Percentiles rank a stretch among this genome's conserved stretches.
These are phyloP conservation scores for Tubosaeta sp. DNA, from an alignment of 768 basidiomycete species.

Conservation along the genomic window DNA sequence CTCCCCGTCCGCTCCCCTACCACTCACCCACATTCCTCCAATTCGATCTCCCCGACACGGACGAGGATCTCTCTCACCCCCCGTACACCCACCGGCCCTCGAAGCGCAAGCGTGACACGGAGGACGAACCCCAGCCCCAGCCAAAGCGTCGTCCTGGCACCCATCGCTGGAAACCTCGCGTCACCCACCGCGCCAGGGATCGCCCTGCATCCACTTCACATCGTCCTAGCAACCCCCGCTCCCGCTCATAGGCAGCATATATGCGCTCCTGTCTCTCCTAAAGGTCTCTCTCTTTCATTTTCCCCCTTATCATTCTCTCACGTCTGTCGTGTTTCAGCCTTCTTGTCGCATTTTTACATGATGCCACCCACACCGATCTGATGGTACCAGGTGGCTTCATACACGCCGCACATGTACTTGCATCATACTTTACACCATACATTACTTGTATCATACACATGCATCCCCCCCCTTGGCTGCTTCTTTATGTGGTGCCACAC, in stretches of 20 bases:
- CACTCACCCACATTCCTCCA: constrained; percentile 67
- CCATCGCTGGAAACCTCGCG: constrained; percentile 19
- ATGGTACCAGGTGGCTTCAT: constrained; percentile 4
- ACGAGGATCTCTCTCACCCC: constrained; percentile 66
- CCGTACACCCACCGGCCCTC: constrained; percentile 55
- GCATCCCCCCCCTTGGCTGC: neutral
- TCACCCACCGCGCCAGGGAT: constrained; percentile 7
- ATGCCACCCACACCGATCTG: constrained; percentile 7
- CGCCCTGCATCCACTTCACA: neutral
- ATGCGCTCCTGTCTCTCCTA: constrained; percentile 6
- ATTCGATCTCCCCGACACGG: constrained; percentile 62
- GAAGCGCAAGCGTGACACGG: constrained; percentile 48
- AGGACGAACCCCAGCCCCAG: constrained; percentile 12
- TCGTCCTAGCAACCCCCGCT: constrained; percentile 19
- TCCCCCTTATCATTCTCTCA: constrained; percentile 11
- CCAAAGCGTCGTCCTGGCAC: constrained; percentile 24
- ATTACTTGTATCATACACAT: constrained; percentile 7
- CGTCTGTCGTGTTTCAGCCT: constrained; percentile 9
- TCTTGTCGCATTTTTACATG: constrained; percentile 7
- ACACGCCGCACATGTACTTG: constrained; percentile 24
- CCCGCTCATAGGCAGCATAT: constrained; percentile 9
- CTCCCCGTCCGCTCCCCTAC: constrained; percentile 65
- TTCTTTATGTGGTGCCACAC: neutral
- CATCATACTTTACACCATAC: constrained; percentile 14
- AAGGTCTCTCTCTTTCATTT: neutral